Percentiles rank a stretch among this genome's conserved stretches.
These are phyloP conservation scores for Penicillium canescens DNA, from an alignment of 495 filamentous ascomycete species.

Conservation along the genomic window DNA sequence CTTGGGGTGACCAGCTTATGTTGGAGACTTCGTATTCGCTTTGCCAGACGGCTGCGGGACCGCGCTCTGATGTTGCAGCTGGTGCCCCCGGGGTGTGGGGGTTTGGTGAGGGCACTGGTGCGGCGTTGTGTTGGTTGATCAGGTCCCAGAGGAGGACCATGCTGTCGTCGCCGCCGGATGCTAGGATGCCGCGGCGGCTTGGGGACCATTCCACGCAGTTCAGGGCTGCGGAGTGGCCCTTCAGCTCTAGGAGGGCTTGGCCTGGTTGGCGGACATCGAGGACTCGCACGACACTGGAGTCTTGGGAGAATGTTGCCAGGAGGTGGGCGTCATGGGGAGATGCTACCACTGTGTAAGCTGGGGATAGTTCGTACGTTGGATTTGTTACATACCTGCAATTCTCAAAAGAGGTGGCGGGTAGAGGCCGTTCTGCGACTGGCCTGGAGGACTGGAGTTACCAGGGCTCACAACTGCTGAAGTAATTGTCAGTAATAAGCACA, in stretches of 20 bases:
- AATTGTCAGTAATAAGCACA: slow-evolving; percentile 2
- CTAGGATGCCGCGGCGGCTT: slow-evolving; percentile 78
- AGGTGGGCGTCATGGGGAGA: slow-evolving; percentile 96
- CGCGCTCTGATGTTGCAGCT: slow-evolving; percentile 47
- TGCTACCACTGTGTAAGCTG: slow-evolving; percentile 42
- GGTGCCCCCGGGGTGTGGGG: slow-evolving; percentile 34
- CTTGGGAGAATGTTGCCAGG: slow-evolving; percentile 92
- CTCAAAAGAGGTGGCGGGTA: slow-evolving; percentile 84
- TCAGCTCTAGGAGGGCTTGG: slow-evolving; percentile 89
- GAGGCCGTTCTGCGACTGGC: slow-evolving; percentile 71
- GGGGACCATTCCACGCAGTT: slow-evolving; percentile 98
- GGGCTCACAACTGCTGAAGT: slow-evolving; percentile 43
- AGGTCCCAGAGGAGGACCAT: slow-evolving; percentile 94
- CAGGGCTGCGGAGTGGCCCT: slow-evolving; percentile 82
- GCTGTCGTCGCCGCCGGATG: slow-evolving; percentile 89
- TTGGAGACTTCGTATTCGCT: slow-evolving; percentile 97
- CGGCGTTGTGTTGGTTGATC: slow-evolving; percentile 63
- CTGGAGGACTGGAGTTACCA: slow-evolving; percentile 61
- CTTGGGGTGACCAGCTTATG: slow-evolving; percentile 89
- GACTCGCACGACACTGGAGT: slow-evolving; percentile 90
- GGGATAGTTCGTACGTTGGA: background rate
- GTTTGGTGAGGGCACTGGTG: slow-evolving; percentile 41
- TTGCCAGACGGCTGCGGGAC: slow-evolving; percentile 82
- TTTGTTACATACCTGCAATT: slow-evolving; percentile 59
- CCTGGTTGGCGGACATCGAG: slow-evolving; percentile 96